Evolutionary conservation across 345 rosid genomes (phyloP), one percentile per base, ranked within the genome.

Genomic region (Salix koriyanagi): DNA sequence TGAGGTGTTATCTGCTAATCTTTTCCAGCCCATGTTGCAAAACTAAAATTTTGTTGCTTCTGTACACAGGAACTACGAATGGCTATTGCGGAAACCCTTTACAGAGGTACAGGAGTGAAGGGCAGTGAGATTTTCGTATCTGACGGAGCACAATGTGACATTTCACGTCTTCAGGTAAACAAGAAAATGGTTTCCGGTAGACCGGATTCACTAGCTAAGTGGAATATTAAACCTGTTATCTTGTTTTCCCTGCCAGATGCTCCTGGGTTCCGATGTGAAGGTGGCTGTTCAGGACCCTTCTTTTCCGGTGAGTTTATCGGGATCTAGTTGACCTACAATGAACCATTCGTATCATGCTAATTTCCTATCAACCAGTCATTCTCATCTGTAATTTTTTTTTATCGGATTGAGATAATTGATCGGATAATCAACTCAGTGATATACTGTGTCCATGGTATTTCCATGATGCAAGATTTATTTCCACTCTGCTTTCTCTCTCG

Each of bases 121-220:
- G 75, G 76, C 44, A 71, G 75, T 13, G 87, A 87, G 66, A 46
- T 87, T 58, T 87, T 87, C 66, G 75, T 87, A 50, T 87, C 90
- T 6, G 90, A 87, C 67, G 90, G 90, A 26, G 88, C 90, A 56
- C 90, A 85, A 56, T 70, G 86, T 39, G 90, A 87, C 74, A 85
- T 87, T 66, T 79, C 84, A 72, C 88, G 90, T 30, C 80, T 87
- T 21, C 90, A 85, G 88, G 90, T 85, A 61, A 23, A 21, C 15
- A 36, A 37, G 13, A 0, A 0, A 34, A 42, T 42, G 46, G 46
- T 42, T 42, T 2, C 46, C 14, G 14, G 46, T 42, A 42, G 13
- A 42, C 46, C 0, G 46, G 46, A 11, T 12, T 42, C 46, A 42
- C 46, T 42, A 12, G 46, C 11, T 42, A 42, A 42, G 46, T 42